Evolutionary conservation across 169 alveolate species (phyloP), one percentile per base, ranked within the genome.

Genomic region (Plasmodium gallinaceum): DNA sequence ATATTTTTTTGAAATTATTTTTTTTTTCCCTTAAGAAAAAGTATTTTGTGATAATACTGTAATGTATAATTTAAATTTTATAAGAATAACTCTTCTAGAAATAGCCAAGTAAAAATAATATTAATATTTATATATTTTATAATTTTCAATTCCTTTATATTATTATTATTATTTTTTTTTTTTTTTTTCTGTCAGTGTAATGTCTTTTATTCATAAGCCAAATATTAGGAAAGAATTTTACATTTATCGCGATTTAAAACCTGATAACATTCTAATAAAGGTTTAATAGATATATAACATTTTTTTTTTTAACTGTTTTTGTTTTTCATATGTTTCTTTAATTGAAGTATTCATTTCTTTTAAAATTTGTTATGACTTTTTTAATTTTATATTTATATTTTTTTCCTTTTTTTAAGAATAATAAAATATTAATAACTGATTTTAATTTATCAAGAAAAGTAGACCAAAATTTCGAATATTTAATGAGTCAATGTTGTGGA

Each of bases 401-500:
- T 58, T 14, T 9, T 18, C 0, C n/a, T 12, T 69, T 18, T 6
- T 46, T 52, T 24, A 51, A 76, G 89, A 42, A 24, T 20, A 76
- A 64, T 26, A 48, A 76, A 18, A 76, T 76, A 39, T 43, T 76
- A 1, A 51, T 76, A 58, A 76, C 89, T 20, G 89, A 76, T 9
- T 76, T 76, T 24, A 76, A 76, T 32, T 43, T 76, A 43, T 76
- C 89, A 5, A 61, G 76, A 43, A 76, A 76, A 42, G 75, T 76
- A 16, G 48, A 76, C 37, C 51, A 64, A 64, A 75, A 76, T 12
- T 76, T 76, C 22, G 76, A 76, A 32, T 76, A 37, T 42, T 48
- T 76, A 5, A 76, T 76, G 89, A 76, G 89, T 64, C 89, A 76
- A 32, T 76, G 89, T 14, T 76, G 89, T 26, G 89, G 89, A n/a